A percentile compares a stretch with the other conserved stretches of the same genome.
Evolutionary conservation across 139 green algal species (phyloP).

Genomic region (Chlorella sp.): DNA sequence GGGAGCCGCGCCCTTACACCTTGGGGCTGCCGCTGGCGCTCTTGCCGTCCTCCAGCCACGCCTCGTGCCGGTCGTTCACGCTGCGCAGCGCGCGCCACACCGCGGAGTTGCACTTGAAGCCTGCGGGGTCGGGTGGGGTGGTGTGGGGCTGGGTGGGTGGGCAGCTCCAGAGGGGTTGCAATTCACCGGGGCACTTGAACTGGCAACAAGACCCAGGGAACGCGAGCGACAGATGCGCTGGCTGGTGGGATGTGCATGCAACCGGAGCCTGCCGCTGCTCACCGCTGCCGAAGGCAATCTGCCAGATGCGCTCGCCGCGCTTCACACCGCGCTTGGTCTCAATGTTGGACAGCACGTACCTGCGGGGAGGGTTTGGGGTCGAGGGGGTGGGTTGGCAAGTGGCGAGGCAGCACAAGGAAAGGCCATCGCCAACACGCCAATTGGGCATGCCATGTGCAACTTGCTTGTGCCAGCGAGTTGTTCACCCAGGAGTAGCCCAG

Average conservation of each 20-base stretch:
- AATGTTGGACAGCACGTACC: slow-evolving; percentile 70
- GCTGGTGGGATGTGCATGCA: too few relatives aligned
- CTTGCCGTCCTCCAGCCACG: slow-evolving; percentile 32
- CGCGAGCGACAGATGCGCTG: too few relatives aligned
- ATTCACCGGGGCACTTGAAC: too few relatives aligned
- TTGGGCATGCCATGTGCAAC: too few relatives aligned
- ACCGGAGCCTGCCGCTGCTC: slow-evolving; percentile 59
- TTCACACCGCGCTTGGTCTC: slow-evolving; percentile 55
- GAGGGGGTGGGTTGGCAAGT: too few relatives aligned
- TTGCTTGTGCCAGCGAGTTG: too few relatives aligned
- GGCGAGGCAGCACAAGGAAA: too few relatives aligned
- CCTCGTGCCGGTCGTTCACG: slow-evolving; percentile 44
- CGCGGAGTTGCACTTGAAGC: slow-evolving; percentile 96
- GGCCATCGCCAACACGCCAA: too few relatives aligned
- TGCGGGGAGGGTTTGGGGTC: not conserved
- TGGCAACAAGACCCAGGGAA: too few relatives aligned
- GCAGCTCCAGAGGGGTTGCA: slow-evolving; percentile 7
- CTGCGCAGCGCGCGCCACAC: slow-evolving; percentile 83
- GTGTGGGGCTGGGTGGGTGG: not conserved
- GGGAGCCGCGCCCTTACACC: not conserved
- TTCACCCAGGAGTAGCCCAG: too few relatives aligned
- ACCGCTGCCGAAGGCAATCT: slow-evolving; percentile 56
- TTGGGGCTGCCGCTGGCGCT: not conserved
- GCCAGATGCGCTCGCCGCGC: slow-evolving; percentile 49
- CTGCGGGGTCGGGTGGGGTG: slow-evolving; percentile 36